Evolutionary conservation across 169 alveolate species (phyloP).

Genomic region (Theileria annulata): DNA sequence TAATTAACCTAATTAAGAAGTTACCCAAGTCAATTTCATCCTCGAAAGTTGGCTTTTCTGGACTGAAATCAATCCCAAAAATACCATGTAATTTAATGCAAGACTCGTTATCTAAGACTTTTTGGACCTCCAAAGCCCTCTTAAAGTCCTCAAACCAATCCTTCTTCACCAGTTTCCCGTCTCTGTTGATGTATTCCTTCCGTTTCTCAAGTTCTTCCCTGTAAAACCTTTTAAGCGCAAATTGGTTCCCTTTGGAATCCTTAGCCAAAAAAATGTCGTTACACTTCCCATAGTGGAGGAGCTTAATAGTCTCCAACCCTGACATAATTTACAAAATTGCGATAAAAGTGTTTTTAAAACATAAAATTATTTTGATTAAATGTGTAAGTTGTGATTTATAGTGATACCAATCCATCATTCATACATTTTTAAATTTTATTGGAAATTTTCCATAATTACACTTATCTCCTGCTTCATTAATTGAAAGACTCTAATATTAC

Average conservation of each 20-base stretch:
- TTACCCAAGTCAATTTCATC: slow-evolving; percentile 45
- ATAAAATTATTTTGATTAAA: no score
- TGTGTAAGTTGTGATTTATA: neutral
- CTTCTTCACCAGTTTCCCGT: slow-evolving; percentile 23
- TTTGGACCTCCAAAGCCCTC: slow-evolving; percentile 35
- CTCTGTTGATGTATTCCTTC: slow-evolving; percentile 17
- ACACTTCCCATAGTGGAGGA: slow-evolving; percentile 51
- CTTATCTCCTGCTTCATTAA: neutral
- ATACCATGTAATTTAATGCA: slow-evolving; percentile 21
- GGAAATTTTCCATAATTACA: neutral
- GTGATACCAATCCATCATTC: neutral
- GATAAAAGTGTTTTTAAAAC: neutral
- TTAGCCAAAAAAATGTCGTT: slow-evolving; percentile 40
- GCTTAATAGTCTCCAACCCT: slow-evolving; percentile 24
- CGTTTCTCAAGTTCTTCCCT: slow-evolving; percentile 26
- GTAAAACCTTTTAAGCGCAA: slow-evolving; percentile 38
- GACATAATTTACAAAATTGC: slow-evolving; percentile 12
- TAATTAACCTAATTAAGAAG: neutral
- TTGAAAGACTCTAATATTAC: neutral
- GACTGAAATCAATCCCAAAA: slow-evolving; percentile 9
- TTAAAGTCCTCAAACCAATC: slow-evolving; percentile 35
- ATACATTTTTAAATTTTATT: no score
- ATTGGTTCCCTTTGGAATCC: slow-evolving; percentile 33
- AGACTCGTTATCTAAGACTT: slow-evolving; percentile 19
- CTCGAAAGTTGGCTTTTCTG: neutral